Base-by-base conservation (phyloP, 495 filamentous ascomycete species). In the Podospora anserina region DNA sequence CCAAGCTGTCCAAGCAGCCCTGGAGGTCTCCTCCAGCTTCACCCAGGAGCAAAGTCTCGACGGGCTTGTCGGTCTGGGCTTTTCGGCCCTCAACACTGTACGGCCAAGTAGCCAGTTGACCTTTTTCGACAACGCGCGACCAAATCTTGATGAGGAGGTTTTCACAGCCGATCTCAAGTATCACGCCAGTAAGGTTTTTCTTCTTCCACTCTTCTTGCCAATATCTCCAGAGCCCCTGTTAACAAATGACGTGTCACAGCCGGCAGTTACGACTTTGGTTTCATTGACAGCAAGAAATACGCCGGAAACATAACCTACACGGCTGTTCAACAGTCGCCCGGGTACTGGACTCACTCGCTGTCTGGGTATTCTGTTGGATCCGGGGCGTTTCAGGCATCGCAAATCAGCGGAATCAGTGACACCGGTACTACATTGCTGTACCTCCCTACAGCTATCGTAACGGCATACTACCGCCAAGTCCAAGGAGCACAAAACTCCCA, bases 381-480 rank as follows among this genome's bases (percentile, higher is more conserved):
- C 65, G 76, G 75, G 15, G 64, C 72, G 67, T 75, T 73, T 19
- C 75, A 63, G 27, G 67, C 77, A 39, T 70, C 73, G 18, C 71
- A 74, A 60, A 82, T 87, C 70, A 77, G 78, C 69, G 81, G 82
- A 71, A 88, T 90, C 74, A 84, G 85, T 68, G 88, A 89, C 79
- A 91, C 92, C n/a, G 92, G 91, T 61, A 93, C 91, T 64, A 89
- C 90, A 20, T 88, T 94, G 27, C 74, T 91, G 55, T 84, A 90
- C 72, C 82, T 94, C 55, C 84, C 86, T 65, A 72, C 77, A 68
- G 55, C 74, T 53, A 78, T 91, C 74, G 86, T 91, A 67, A 72
- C 73, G 19, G 85, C 81, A 70, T 94, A 93, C 84, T 94, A 91
- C 81, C 68, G 74, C 61, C 70, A 87, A 63, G 85, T 94, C 66